Percentiles rank a stretch among this genome's conserved stretches.
Conservation (phyloP, 2,329 filamentous ascomycete species). For the Alternaria ethzedia region DNA sequence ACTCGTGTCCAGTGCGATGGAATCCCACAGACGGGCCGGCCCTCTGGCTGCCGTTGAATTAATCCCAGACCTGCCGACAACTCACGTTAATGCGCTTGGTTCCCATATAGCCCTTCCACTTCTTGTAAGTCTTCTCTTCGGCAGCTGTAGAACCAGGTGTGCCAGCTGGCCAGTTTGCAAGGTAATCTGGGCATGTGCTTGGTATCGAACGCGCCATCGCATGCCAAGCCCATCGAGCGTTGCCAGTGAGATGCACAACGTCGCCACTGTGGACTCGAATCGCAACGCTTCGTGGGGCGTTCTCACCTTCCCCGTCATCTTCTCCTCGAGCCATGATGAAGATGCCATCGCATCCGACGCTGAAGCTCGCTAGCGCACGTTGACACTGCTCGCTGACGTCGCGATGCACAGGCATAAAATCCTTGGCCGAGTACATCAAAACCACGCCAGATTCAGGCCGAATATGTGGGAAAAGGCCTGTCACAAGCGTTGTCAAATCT, state of each 20-base stretch:
- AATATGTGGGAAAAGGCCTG: slow-evolving; percentile 78
- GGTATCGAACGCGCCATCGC: slow-evolving; percentile 87
- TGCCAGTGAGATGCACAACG: slow-evolving; percentile 83
- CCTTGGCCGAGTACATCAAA: slow-evolving; percentile 88
- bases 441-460: slow-evolving; percentile 88
- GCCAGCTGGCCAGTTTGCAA: slow-evolving; percentile 74
- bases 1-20: slow-evolving; percentile 6
- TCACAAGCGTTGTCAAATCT: slow-evolving; percentile 74
- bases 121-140: slow-evolving; percentile 45
- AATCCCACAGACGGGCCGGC: slow-evolving; percentile 6
- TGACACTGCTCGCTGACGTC: slow-evolving; percentile 91
- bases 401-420: slow-evolving; percentile 90
- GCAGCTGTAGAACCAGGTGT: slow-evolving; percentile 39
- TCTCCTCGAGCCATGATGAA: slow-evolving; percentile 73
- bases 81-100: slow-evolving; percentile 50
- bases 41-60: slow-evolving; percentile 10
- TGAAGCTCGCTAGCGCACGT: slow-evolving; percentile 82
- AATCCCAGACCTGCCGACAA: slow-evolving; percentile 51
- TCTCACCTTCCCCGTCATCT: slow-evolving; percentile 38
- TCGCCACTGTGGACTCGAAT: slow-evolving; percentile 77
- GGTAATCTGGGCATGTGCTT: slow-evolving; percentile 76
- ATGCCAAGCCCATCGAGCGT: slow-evolving; percentile 91
- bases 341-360: slow-evolving; percentile 86
- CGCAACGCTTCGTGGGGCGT: slow-evolving; percentile 40
- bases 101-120: slow-evolving; percentile 50